Base-by-base conservation (phyloP, 2,329 filamentous ascomycete genomes). In the Ophiognomonia clavigignenti-juglandacearum region DNA sequence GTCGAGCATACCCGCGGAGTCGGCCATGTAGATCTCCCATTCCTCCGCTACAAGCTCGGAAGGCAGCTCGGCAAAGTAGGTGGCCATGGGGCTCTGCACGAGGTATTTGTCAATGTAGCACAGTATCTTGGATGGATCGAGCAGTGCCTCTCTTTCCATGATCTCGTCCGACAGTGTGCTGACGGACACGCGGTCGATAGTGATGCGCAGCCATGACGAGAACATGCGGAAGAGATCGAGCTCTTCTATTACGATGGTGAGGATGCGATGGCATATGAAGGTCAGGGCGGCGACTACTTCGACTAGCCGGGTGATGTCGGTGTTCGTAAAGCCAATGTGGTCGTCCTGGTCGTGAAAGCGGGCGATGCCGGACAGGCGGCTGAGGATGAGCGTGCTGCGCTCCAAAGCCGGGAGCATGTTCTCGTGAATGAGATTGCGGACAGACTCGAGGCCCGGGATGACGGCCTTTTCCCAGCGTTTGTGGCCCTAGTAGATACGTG, bases 381-480 rank as follows among this genome's bases (percentile, higher is more conserved):
- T 89, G 23, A 96, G 77, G 26, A 96, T 83, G 20, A 96, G 82
- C 39, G 80, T 78, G 55, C 86, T 86, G 43, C 92, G 82, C 57
- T 97, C 90, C 2, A 97, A 72, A 1, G 88, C 89, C 0, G 93
- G 93, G 3, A 97, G 74, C 43, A 96, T 82, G 62, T 95, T 91
- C 60, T 96, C 85, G 59, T 96, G 91, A 0, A 90, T 74, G 11
- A 97, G 74, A 43, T 80, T 78, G 41, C 89, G 80, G 9, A 97
- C 75, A 45, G 82, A 85, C 50, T 88, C 83, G 18, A 96, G 83
- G 1, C 90, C 88, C 4, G 82, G 80, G 2, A 80, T 76, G 2
- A 95, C 86, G 6, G 87, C 85, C 59, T 92, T 95, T 53, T 97
- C 91, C 93, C 93, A 98, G 40, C 93, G 77, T 66, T 96, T 96